Conservation (phyloP, 208 protist genomes). For the Novymonas esmeraldas region DNA sequence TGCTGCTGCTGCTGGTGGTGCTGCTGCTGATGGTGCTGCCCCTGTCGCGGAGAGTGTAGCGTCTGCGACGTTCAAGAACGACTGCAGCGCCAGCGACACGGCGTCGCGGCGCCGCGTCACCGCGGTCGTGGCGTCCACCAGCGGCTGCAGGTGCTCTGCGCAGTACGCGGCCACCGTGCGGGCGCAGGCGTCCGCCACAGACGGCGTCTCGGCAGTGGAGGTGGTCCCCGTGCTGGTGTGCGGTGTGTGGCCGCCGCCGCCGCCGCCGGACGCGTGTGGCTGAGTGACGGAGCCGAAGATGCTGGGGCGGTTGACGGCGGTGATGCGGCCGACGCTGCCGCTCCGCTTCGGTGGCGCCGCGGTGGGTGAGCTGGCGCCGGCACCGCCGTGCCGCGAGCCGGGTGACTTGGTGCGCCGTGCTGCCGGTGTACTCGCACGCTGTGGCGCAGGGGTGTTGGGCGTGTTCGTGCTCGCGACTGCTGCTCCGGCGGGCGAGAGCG, state of each 20-base stretch:
- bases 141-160: conserved; percentile 56
- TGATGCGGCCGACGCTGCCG: conserved; percentile 38
- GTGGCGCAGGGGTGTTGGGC: neutral
- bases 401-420: conserved; percentile 16
- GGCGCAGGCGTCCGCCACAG: conserved; percentile 23
- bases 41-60: neutral
- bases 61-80: conserved; percentile 35
- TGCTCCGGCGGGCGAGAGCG: neutral
- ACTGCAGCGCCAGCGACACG: conserved; percentile 36
- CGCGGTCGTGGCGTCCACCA: conserved; percentile 51
- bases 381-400: conserved; percentile 2
- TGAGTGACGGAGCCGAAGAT: conserved; percentile 22
- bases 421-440: conserved; percentile 10
- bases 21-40: conserved; percentile 7
- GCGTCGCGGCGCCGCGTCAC: conserved; percentile 44
- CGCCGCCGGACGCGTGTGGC: no score
- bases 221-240: conserved; percentile 1
- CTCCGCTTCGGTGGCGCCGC: conserved; percentile 28
- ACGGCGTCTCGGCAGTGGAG: neutral
- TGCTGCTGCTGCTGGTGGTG: conserved; percentile 1
- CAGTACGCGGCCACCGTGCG: conserved; percentile 60
- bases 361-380: neutral
- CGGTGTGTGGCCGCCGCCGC: conserved; percentile 9
- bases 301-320: conserved; percentile 34
- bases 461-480: neutral